A percentile compares a stretch with the other conserved stretches of the same genome.
Evolutionary conservation across 2,329 filamentous ascomycete species (phyloP).

Genomic region (Paecilomyces fulvus): DNA sequence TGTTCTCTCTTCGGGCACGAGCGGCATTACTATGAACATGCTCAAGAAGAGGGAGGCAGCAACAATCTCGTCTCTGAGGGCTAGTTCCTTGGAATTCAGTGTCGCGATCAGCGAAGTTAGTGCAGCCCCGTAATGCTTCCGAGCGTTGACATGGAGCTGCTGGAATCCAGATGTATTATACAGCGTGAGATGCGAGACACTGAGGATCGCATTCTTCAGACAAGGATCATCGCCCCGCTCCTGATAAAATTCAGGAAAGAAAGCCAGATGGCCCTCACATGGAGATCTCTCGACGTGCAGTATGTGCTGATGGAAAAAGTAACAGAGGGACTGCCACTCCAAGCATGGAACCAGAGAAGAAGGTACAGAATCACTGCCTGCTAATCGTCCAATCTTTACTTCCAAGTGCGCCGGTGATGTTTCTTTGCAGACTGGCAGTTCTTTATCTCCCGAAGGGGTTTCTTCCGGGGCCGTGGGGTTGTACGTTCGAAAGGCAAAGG

Average conservation of each 20-base stretch:
- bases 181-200: neutral
- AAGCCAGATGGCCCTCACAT: neutral
- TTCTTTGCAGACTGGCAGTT: neutral
- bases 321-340: neutral
- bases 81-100: neutral
- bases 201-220: neutral
- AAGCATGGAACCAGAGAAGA: neutral
- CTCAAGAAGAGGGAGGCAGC: neutral
- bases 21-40: neutral
- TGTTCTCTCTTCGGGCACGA: neutral
- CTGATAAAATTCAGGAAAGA: neutral
- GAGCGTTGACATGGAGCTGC: neutral
- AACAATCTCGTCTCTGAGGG: neutral
- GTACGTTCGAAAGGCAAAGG: neutral
- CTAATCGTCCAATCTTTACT: neutral
- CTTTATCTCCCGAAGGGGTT: neutral
- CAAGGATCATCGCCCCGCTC: neutral
- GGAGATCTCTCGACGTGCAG: neutral
- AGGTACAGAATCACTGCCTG: neutral
- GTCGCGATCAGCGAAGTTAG: neutral
- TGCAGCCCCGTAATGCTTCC: neutral
- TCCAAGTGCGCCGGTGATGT: neutral
- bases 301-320: conserved; percentile 1
- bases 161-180: neutral
- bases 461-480: neutral